These are phyloP conservation scores for Wilcoxina mikolae DNA, from an alignment of 495 filamentous ascomycete genomes.

Conservation along the genomic window DNA sequence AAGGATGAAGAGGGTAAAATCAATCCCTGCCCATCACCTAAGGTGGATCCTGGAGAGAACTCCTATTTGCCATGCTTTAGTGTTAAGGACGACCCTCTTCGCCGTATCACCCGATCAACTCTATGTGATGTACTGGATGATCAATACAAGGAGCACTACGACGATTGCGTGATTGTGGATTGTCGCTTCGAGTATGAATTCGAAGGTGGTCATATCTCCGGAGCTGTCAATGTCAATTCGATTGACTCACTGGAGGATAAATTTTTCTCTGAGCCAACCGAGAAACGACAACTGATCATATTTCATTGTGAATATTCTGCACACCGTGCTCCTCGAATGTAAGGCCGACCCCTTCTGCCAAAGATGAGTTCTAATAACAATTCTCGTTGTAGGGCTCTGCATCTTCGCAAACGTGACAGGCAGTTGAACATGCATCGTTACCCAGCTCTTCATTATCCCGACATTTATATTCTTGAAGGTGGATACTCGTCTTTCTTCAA, in stretches of 20 bases:
- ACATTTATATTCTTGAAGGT: constrained; percentile 91
- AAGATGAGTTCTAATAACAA: constrained; percentile 11
- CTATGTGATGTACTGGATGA: constrained; percentile 77
- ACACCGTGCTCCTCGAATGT: constrained; percentile 92
- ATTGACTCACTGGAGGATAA: constrained; percentile 69
- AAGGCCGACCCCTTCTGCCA: constrained; percentile 20
- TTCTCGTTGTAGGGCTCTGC: constrained; percentile 43
- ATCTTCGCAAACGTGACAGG: constrained; percentile 76
- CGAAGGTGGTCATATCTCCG: constrained; percentile 85
- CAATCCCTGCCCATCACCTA: constrained; percentile 49
- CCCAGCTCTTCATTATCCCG: constrained; percentile 77
- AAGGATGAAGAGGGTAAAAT: constrained; percentile 41
- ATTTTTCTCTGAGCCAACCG: constrained; percentile 49
- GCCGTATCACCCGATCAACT: constrained; percentile 67
- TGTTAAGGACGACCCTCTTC: constrained; percentile 67
- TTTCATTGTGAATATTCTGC: constrained; percentile 98
- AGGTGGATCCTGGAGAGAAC: constrained; percentile 39
- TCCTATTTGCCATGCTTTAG: constrained; percentile 72
- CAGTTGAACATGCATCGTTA: constrained; percentile 67
- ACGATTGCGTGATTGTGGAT: constrained; percentile 72
- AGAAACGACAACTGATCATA: constrained; percentile 62
- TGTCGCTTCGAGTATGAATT: constrained; percentile 99
- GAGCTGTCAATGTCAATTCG: constrained; percentile 88
- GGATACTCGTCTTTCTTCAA: constrained; percentile 89
- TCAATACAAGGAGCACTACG: constrained; percentile 57